Percentiles rank a stretch among this genome's conserved stretches.
Conservation (phyloP, 768 basidiomycete genomes). For the Auriscalpium vulgare region DNA sequence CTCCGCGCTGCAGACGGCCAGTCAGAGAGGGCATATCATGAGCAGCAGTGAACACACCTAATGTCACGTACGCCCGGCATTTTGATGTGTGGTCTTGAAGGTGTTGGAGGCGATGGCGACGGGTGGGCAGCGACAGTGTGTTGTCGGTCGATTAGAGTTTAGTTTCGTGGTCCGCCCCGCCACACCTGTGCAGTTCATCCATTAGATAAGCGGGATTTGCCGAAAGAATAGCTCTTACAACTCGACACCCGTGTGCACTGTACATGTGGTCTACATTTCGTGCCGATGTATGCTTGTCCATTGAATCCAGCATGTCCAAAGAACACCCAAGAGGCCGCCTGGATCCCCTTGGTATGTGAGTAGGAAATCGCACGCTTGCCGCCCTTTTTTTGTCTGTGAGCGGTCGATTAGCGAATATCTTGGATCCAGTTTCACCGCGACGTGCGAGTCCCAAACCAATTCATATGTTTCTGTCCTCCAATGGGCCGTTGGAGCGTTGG, state of each 20-base stretch:
- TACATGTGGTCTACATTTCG: too few relatives aligned
- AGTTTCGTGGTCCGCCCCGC: conserved; percentile 6
- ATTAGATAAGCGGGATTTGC: conserved; percentile 6
- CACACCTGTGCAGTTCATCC: conserved; percentile 12
- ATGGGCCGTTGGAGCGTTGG: too few relatives aligned
- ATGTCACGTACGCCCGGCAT: conserved; percentile 43
- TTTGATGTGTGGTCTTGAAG: conserved; percentile 17
- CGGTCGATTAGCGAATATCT: too few relatives aligned
- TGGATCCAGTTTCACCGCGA: too few relatives aligned
- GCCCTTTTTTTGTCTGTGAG: too few relatives aligned
- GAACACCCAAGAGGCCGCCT: too few relatives aligned
- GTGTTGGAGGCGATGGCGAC: conserved; percentile 2
- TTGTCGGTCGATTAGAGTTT: conserved; percentile 9
- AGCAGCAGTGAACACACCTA: conserved; percentile 24
- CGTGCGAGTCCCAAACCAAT: too few relatives aligned
- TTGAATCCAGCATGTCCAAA: too few relatives aligned
- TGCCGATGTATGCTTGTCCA: too few relatives aligned
- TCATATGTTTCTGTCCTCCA: too few relatives aligned
- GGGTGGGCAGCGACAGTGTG: conserved; percentile 1
- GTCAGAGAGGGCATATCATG: not conserved
- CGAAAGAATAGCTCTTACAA: not conserved
- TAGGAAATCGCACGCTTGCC: too few relatives aligned
- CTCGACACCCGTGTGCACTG: not conserved
- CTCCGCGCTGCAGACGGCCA: conserved; percentile 56
- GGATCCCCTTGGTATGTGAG: too few relatives aligned